phyloP scores from a whole-genome alignment of 768 basidiomycete genomes.

The Termitomyces sp. region DNA sequence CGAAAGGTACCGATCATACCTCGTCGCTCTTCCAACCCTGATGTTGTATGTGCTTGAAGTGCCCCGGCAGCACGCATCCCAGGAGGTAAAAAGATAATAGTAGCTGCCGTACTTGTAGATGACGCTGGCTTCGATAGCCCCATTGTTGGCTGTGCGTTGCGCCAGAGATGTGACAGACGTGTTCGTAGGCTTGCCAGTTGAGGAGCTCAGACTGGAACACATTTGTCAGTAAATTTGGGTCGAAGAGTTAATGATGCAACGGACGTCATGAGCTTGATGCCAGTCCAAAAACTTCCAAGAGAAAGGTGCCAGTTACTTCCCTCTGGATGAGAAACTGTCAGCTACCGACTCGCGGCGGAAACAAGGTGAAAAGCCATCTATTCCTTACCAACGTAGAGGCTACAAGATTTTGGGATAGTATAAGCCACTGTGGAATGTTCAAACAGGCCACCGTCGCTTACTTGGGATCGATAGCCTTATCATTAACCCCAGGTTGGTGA shows the following conservation, averaged over 20 bases:
- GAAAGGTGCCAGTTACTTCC: conserved; percentile 46
- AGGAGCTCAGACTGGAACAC: conserved; percentile 30
- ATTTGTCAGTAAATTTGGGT: neutral
- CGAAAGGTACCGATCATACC: conserved; percentile 20
- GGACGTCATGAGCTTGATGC: conserved; percentile 37
- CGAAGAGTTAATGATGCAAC: neutral
- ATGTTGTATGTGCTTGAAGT: conserved; percentile 58
- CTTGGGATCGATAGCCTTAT: conserved; percentile 13
- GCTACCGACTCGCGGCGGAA: neutral
- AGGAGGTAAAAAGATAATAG: conserved; percentile 56
- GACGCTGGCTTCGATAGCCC: conserved; percentile 49
- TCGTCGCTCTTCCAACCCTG: conserved; percentile 48
- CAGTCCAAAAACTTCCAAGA: conserved; percentile 56
- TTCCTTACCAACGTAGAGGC: neutral
- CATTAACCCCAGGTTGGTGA: neutral
- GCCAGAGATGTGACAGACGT: conserved; percentile 41
- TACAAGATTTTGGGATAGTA: neutral
- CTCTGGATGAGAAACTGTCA: neutral
- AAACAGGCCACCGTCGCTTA: neutral
- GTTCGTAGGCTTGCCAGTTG: conserved; percentile 42
- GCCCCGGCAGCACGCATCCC: conserved; percentile 53
- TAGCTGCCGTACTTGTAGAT: conserved; percentile 43
- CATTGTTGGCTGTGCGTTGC: conserved; percentile 38
- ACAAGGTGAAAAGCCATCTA: neutral
- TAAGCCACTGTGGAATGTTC: neutral